Conservation (phyloP, 1,139 yeast species). For the Nakaseomyces kungkrabaensis region DNA sequence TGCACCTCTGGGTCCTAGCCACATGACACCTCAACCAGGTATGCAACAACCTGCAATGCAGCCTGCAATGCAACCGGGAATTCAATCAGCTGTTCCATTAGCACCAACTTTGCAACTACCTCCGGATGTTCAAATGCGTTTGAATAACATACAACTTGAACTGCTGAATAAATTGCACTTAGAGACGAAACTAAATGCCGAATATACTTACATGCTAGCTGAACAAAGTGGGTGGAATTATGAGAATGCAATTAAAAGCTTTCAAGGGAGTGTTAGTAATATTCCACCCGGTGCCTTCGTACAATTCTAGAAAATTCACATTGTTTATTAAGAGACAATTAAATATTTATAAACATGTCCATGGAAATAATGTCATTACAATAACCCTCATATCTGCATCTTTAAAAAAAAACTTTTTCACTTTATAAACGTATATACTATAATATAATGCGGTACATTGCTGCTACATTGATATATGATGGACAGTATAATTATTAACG, state of each 20-base stretch:
- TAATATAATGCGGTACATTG: no score
- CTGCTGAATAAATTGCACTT: constrained; percentile 53
- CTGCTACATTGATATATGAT: no score
- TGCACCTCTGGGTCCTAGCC: not conserved
- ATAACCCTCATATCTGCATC: no score
- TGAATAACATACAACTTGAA: constrained; percentile 53
- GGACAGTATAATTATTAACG: no score
- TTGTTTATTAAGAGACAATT: not conserved
- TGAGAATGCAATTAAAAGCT: constrained; percentile 58
- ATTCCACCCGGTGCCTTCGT: constrained; percentile 52
- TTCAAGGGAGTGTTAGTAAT: constrained; percentile 49
- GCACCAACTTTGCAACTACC: constrained; percentile 29
- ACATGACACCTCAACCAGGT: not conserved
- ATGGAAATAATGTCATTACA: no score
- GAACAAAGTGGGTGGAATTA: constrained; percentile 86
- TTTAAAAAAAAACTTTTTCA: no score
- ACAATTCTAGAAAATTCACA: constrained; percentile 8
- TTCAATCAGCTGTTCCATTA: constrained; percentile 6
- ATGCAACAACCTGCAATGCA: not conserved
- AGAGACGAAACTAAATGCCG: constrained; percentile 68
- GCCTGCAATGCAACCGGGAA: not conserved
- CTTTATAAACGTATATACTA: no score
- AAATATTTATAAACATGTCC: not conserved
- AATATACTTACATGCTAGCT: constrained; percentile 74
- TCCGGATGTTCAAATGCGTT: constrained; percentile 43